Evolutionary conservation across 176 grass and related monocot species (phyloP), one percentile per base, ranked within the genome.

Genomic region (Zoysia pacifica): DNA sequence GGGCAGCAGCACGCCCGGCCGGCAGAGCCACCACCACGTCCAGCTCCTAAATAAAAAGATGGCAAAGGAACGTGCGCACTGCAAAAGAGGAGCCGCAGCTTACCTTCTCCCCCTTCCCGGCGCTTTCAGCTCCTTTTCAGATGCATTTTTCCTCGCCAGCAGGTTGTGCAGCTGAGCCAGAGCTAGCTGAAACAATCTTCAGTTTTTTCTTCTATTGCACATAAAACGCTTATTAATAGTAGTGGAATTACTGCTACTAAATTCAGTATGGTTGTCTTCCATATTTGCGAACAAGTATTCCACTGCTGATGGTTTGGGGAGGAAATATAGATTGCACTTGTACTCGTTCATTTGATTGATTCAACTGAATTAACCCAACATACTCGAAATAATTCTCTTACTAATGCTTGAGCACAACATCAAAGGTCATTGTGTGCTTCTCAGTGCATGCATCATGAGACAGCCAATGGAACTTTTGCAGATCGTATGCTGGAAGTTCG

Each of bases 31-130:
- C 48, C 81, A 63, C 59, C 28, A 28, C 28, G 28, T 64, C 68
- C 81, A 13, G 1, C 59, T 19, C 39, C 7, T 76, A 89, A 89
- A 89, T 28, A 28, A 28, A 28, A 28, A 89, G 87, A 89, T 47
- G 58, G 63, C 70, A 54, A 89, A 81, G 83, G 72, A 85, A 56
- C 82, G 0, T 28, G 28, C 28, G 28, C 28, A 28, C 28, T 28
- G 28, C 28, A 28, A 28, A 28, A 28, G 28, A 28, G 28, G 28
- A 58, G 55, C 72, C 38, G 86, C 86, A 65, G 59, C 67, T 87
- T 87, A 73, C 86, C 64, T 20, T 11, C 59, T 62, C 79, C 61
- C 15, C 47, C 42, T 65, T 39, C 13, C 20, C 59, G 20, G 63
- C 15, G 28, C 77, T 81, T 75, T 76, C 53, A 48, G 16, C 38